Base-by-base conservation (phyloP, 2,329 filamentous ascomycete genomes). In the Epicoccum sorghinum region DNA sequence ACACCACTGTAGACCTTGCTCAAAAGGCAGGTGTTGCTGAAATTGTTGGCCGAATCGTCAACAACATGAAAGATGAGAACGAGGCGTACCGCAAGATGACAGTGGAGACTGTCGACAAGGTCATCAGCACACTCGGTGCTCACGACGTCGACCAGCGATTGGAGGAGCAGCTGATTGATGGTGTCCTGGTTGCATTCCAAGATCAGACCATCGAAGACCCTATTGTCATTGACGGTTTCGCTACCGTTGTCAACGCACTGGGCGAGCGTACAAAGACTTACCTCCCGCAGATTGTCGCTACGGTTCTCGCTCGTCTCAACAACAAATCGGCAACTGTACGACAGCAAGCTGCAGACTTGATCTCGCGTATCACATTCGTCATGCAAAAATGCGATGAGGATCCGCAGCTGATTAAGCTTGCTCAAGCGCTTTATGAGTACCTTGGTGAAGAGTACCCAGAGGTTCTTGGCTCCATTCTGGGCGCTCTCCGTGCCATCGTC, bases 41-140 rank as follows among this genome's bases (percentile, higher is more conserved):
- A 79, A 98, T 99, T 55, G 82, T 98, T 4, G 91, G 97, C 75
- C 84, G 93, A 41, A 90, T 98, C 53, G 95, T 98, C 47, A 89
- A 87, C 77, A 97, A 99, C 72, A 84, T 99, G 64, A 99, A 99
- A 77, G 95, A 99, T 70, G 95, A 99, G 76, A 97, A 90, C 74
- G 95, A 99, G 73, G 89, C 93, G 1, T 99, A 99, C 77, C 88
- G 95, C 44, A 98, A 98, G 82, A 99, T 99, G 95, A 97, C 95
- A 0, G 89, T 99, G 30, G 95, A 99, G 80, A 98, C 95, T 0
- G 87, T 98, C 7, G 95, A 99, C 78, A 99, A 98, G 78, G 87
- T 98, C 42, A 89, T 99, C 67, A 92, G 93, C 13, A 91, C 91
- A 51, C 83, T 98, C 48, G 95, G 95, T 51, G 93, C 93, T 7